phyloP scores from a whole-genome alignment of 371 early-diverging fungal species.

The Apophysomyces elegans region DNA sequence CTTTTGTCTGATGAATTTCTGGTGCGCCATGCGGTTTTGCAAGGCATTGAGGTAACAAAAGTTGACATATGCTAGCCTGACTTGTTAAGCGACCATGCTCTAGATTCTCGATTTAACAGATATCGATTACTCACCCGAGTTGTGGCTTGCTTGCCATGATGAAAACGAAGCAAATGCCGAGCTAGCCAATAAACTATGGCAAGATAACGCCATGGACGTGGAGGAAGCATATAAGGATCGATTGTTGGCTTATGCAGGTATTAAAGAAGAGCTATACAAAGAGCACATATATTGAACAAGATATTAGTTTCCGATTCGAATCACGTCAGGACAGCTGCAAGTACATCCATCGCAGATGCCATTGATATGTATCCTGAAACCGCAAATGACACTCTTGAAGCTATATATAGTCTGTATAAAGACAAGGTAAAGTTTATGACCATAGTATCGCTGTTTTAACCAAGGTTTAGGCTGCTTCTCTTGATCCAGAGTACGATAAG shows the following conservation, averaged over 20 bases:
- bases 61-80: conserved; percentile 5
- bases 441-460: background rate
- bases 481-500: conserved; percentile 89
- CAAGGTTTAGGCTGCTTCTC: conserved; percentile 63
- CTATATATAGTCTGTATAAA: conserved; percentile 60
- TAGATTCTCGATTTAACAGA: conserved; percentile 67
- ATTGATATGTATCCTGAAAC: conserved; percentile 58
- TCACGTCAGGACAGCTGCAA: conserved; percentile 74
- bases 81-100: background rate
- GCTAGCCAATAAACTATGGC: conserved; percentile 80
- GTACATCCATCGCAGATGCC: conserved; percentile 72
- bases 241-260: conserved; percentile 53
- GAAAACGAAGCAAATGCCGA: conserved; percentile 73
- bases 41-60: conserved; percentile 64
- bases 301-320: conserved; percentile 54
- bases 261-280: conserved; percentile 14
- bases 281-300: conserved; percentile 18
- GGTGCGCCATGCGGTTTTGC: conserved; percentile 81
- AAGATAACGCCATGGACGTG: conserved; percentile 71
- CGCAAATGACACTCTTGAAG: conserved; percentile 46
- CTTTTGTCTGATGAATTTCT: conserved; percentile 73
- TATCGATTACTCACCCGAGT: conserved; percentile 60
- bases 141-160: conserved; percentile 73
- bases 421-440: conserved; percentile 31
- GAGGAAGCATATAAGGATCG: conserved; percentile 58